A percentile compares a stretch with the other conserved stretches of the same genome.
Evolutionary conservation across 2,329 filamentous ascomycete genomes (phyloP).

Genomic region (Thermomyces lanuginosus): DNA sequence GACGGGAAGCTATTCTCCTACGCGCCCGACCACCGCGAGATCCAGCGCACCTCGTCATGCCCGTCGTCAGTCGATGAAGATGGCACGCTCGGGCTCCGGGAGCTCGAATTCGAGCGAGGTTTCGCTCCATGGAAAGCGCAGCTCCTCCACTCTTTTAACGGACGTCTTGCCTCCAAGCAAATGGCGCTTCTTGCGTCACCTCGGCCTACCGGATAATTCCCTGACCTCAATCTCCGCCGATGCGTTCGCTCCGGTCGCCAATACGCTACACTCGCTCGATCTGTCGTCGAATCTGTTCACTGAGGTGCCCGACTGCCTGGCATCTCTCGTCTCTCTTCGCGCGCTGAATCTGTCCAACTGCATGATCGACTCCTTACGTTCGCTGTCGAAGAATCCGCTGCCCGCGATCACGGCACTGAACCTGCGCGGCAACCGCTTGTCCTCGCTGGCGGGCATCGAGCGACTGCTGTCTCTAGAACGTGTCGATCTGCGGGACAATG

Average conservation of each 20-base stretch:
- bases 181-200: constrained; percentile 85
- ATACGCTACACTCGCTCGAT: constrained; percentile 81
- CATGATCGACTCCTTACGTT: constrained; percentile 92
- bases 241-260: constrained; percentile 66
- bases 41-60: constrained; percentile 48
- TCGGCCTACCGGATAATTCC: constrained; percentile 82
- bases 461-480: constrained; percentile 75
- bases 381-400: constrained; percentile 62
- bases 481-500: constrained; percentile 81
- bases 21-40: constrained; percentile 58
- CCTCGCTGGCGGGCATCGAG: constrained; percentile 78
- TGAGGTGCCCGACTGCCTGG: constrained; percentile 84
- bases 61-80: constrained; percentile 52
- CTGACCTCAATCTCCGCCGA: constrained; percentile 61
- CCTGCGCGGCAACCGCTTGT: constrained; percentile 71
- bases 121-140: constrained; percentile 40
- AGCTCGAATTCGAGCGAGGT: constrained; percentile 70
- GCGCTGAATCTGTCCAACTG: constrained; percentile 89
- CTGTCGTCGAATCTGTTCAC: constrained; percentile 83
- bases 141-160: constrained; percentile 60
- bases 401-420: constrained; percentile 90
- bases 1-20: constrained; percentile 67
- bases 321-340: constrained; percentile 69
- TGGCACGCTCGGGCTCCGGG: constrained; percentile 73
- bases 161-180: constrained; percentile 67